A percentile compares a stretch with the other conserved stretches of the same genome.
These are phyloP conservation scores for Tritrichomonas foetus DNA, from an alignment of 208 protist species.

Conservation along the genomic window DNA sequence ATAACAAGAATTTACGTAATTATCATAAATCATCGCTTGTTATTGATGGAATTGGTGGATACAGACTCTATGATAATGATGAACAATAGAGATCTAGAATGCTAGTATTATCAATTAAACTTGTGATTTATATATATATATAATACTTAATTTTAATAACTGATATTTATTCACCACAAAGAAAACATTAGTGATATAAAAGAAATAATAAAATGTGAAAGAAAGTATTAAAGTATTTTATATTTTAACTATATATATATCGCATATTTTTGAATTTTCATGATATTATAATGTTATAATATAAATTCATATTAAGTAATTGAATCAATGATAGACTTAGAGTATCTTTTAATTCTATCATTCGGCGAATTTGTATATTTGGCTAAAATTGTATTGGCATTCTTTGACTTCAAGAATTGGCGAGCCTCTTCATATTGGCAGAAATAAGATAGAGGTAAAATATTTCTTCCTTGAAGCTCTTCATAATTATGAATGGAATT, in stretches of 20 bases:
- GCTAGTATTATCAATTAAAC: too few species aligned
- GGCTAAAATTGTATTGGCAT: not conserved
- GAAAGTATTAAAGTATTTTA: too few species aligned
- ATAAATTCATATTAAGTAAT: not conserved
- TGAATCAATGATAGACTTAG: conserved; percentile 29
- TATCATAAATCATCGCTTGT: not conserved
- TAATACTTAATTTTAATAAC: too few species aligned
- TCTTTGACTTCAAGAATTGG: not conserved
- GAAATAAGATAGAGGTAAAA: not conserved
- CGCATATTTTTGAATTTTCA: not conserved
- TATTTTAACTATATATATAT: too few species aligned
- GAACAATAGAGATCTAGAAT: too few species aligned
- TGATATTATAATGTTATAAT: not conserved
- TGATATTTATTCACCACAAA: too few species aligned
- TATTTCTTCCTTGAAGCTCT: not conserved
- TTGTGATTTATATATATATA: too few species aligned
- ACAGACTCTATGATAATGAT: not conserved
- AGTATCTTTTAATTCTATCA: not conserved
- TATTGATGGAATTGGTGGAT: not conserved
- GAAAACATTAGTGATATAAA: too few species aligned
- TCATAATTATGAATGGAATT: not conserved
- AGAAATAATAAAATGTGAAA: too few species aligned
- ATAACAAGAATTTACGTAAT: not conserved
- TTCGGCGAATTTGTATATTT: not conserved
- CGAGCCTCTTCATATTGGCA: conserved; percentile 1